Conservation (phyloP, 306 rosid species). For the Datisca glomerata region DNA sequence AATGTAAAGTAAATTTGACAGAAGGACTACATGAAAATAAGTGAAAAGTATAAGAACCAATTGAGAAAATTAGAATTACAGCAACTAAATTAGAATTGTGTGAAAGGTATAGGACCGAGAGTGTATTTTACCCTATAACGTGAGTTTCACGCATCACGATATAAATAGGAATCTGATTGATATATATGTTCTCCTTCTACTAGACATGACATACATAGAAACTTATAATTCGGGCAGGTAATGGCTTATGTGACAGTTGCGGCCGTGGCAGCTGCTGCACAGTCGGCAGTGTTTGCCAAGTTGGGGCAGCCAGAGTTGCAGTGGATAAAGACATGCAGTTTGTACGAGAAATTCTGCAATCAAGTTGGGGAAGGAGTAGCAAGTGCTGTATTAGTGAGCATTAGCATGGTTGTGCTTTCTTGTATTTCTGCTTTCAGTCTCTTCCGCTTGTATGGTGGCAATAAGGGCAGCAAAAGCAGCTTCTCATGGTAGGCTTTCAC, state of each 20-base stretch:
- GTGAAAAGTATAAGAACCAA: no score
- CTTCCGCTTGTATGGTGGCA: slow-evolving; percentile 64
- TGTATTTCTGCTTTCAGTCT: slow-evolving; percentile 76
- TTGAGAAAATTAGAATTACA: no score
- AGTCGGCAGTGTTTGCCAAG: slow-evolving; percentile 58
- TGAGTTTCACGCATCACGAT: no score
- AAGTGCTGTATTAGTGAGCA: slow-evolving; percentile 42
- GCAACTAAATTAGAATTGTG: no score
- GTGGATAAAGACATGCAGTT: slow-evolving; percentile 62
- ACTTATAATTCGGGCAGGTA: slow-evolving; percentile 39
- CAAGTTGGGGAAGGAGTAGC: slow-evolving; percentile 79
- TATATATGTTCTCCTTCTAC: no score
- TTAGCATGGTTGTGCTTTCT: slow-evolving; percentile 51
- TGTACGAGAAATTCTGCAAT: slow-evolving; percentile 81
- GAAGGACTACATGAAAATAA: no score
- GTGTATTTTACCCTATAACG: no score
- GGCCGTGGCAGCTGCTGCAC: slow-evolving; percentile 50
- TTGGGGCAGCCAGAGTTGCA: slow-evolving; percentile 72
- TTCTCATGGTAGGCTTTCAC: slow-evolving; percentile 23
- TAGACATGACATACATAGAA: no score
- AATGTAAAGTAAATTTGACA: no score
- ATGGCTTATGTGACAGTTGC: slow-evolving; percentile 66
- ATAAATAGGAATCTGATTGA: no score
- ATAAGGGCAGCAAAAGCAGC: slow-evolving; percentile 25
- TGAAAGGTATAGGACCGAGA: no score